Conservation (phyloP, 1,284 basidiomycete genomes). For the Anthracocystis setariae region DNA sequence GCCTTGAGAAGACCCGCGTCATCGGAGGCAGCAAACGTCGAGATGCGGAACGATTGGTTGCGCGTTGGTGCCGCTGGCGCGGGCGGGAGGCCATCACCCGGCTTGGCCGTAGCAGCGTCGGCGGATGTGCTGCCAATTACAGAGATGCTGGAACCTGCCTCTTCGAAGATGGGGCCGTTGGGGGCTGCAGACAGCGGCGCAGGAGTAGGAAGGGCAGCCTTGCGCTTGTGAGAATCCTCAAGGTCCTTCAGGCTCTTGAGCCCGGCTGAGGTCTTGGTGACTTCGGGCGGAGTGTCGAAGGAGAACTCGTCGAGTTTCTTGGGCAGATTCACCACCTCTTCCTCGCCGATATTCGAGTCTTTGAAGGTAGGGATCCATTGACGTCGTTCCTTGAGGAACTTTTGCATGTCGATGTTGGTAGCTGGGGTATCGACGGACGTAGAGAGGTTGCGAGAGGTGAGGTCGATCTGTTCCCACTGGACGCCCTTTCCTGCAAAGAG, state of each 20-base stretch:
- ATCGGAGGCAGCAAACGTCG: slow-evolving; percentile 25
- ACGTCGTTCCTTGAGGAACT: slow-evolving; percentile 59
- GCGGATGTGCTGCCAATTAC: background rate
- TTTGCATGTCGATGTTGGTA: slow-evolving; percentile 47
- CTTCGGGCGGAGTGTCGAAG: slow-evolving; percentile 19
- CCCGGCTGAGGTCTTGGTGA: slow-evolving; percentile 20
- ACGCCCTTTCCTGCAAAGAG: slow-evolving; percentile 61
- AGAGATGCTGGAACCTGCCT: slow-evolving; percentile 24
- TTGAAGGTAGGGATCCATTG: slow-evolving; percentile 56
- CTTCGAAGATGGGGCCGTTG: slow-evolving; percentile 47
- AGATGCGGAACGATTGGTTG: slow-evolving; percentile 50
- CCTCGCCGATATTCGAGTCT: slow-evolving; percentile 25
- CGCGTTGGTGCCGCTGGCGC: slow-evolving; percentile 30
- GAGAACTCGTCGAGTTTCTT: slow-evolving; percentile 39
- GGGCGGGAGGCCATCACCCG: slow-evolving; percentile 20
- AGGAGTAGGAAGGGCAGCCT: slow-evolving; percentile 34
- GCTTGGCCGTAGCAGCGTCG: slow-evolving; percentile 3
- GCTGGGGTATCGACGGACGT: slow-evolving; percentile 23
- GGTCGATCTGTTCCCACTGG: slow-evolving; percentile 55
- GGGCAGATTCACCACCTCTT: slow-evolving; percentile 22
- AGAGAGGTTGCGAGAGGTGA: slow-evolving; percentile 39
- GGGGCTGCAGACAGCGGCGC: slow-evolving; percentile 20
- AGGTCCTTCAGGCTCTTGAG: slow-evolving; percentile 56
- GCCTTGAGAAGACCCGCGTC: slow-evolving; percentile 18
- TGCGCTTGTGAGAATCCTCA: slow-evolving; percentile 56